Evolutionary conservation across 192 early-diverging fungal species (phyloP).

Genomic region (Coemansia sp.): DNA sequence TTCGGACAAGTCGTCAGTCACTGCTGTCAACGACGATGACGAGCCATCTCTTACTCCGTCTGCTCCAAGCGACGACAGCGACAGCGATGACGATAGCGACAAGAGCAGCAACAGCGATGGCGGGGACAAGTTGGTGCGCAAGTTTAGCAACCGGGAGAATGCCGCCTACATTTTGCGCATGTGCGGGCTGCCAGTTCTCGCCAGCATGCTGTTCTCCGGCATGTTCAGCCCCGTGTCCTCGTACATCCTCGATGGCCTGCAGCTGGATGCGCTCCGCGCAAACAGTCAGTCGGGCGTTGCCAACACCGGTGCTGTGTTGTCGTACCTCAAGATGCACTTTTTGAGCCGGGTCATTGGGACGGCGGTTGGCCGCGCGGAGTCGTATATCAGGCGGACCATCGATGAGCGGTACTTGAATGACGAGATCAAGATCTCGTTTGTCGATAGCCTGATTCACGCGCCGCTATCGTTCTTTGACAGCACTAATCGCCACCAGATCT

Average conservation of each 20-base stretch:
- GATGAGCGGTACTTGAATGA: conserved; percentile 2
- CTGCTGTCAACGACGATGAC: not conserved
- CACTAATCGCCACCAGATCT: conserved; percentile 24
- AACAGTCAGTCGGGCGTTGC: conserved; percentile 7
- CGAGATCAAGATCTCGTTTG: conserved; percentile 19
- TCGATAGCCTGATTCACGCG: conserved; percentile 23
- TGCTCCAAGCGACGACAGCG: not conserved
- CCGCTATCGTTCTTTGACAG: conserved; percentile 44
- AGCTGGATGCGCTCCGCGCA: conserved; percentile 22
- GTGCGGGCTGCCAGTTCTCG: conserved; percentile 19
- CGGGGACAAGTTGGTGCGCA: not conserved
- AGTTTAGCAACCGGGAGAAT: conserved; percentile 39
- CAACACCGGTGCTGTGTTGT: conserved; percentile 7
- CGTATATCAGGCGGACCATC: not conserved
- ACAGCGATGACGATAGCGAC: not conserved
- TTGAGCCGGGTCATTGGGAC: not conserved
- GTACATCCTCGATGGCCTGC: conserved; percentile 21
- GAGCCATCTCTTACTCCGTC: not conserved
- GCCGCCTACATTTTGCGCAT: conserved; percentile 16
- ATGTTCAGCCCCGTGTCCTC: conserved; percentile 19
- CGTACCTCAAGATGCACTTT: conserved; percentile 25
- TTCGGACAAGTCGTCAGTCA: conserved; percentile 5
- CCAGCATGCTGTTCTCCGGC: conserved; percentile 15
- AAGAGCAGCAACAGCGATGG: not conserved
- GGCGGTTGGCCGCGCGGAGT: not conserved